Evolutionary conservation across 2,329 filamentous ascomycete genomes (phyloP).

Genomic region (Colletotrichum horii): DNA sequence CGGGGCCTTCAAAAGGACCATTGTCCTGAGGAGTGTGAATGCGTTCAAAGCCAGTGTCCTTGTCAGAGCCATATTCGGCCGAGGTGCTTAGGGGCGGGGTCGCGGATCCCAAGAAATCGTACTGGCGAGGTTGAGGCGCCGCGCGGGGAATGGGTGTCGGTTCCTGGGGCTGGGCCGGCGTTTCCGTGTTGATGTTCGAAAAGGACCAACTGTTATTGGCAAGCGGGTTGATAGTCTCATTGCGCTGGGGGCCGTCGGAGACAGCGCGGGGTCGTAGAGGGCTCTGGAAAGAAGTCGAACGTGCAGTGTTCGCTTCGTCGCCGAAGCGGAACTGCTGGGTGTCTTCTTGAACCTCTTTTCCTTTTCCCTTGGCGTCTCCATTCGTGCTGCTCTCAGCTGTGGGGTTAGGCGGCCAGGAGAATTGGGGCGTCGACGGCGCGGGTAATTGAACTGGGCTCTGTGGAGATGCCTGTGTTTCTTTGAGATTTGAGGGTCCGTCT

Average conservation of each 20-base stretch:
- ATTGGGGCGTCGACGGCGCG: conserved; percentile 19
- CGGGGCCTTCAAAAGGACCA: not conserved
- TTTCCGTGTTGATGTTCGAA: conserved; percentile 39
- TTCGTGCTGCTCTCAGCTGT: not conserved
- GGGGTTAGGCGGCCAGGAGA: conserved; percentile 13
- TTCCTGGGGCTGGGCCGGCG: not conserved
- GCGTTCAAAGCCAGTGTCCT: not conserved
- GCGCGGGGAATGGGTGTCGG: not conserved
- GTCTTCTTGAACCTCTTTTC: conserved; percentile 17
- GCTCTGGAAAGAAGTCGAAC: conserved; percentile 4
- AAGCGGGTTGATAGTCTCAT: conserved; percentile 52
- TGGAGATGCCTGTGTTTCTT: not conserved
- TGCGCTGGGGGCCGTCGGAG: conserved; percentile 59
- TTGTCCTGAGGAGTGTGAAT: not conserved
- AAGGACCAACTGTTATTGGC: conserved; percentile 69
- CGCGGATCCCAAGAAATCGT: not conserved
- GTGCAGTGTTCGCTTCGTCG: not conserved
- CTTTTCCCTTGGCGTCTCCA: conserved; percentile 23
- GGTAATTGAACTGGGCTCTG: conserved; percentile 8
- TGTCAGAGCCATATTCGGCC: not conserved
- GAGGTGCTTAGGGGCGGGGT: conserved; percentile 1
- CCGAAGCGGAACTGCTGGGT: not conserved
- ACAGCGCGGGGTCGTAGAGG: conserved; percentile 53
- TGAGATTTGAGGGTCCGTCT: not conserved
- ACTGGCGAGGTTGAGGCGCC: not conserved